Evolutionary conservation across 2,329 filamentous ascomycete species (phyloP), one percentile per base, ranked within the genome.

Genomic region (Xylaria sp.): DNA sequence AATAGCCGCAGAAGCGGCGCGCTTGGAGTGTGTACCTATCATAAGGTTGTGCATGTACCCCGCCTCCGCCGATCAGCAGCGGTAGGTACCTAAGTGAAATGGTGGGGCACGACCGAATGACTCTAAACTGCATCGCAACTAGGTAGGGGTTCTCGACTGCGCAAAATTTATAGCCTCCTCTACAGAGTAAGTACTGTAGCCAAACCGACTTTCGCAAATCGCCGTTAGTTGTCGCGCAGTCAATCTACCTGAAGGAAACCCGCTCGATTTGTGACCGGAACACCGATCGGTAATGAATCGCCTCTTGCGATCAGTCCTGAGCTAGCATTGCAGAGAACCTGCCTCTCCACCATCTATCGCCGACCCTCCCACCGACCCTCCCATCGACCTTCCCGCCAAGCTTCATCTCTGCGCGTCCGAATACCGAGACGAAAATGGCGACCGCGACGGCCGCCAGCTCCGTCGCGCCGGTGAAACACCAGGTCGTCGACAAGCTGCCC

Each of bases 401-500:
- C 6, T 34, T 34, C 9, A 13, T 34, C 11, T 34, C 5, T 13
- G 11, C 29, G 29, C 29, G 9, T 34, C 29, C 11, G 11, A 34
- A 13, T 13, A 34, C 11, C 29, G 29, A 13, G 11, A 45, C 9
- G 19, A 60, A 46, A 17, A 70, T 68, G 68, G 63, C 68, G 45
- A 68, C 67, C 19, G 57, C 60, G 11, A 67, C 65, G 3, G 51
- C 56, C 26, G 62, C 63, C 39, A 63, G 38, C 16, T 60, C 68
- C 16, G 66, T 71, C 34, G 69, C 67, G 48, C 72, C 76, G 24
- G 72, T 86, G 66, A 97, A 97, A 81, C 86, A 91, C 78, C 92
- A 96, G 82, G 88, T 97, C 71, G 84, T 91, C 49, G 92, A 97
- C 75, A 87, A 87, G 70, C 82, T 91, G 52, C 93, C 93, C 29